These are phyloP conservation scores for Mycena rosella DNA, from an alignment of 768 basidiomycete species.

Conservation along the genomic window DNA sequence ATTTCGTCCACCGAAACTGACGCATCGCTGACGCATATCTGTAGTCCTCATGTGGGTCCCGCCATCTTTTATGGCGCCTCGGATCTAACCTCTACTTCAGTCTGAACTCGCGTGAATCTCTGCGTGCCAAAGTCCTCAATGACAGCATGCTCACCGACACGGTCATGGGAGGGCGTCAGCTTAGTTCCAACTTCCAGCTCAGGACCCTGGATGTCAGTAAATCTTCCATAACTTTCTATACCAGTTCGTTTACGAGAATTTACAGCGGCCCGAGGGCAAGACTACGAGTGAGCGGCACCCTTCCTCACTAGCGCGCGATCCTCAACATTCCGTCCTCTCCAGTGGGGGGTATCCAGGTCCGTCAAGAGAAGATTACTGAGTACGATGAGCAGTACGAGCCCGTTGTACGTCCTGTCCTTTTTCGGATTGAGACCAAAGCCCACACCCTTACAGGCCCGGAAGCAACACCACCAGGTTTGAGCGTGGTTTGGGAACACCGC, in stretches of 20 bases:
- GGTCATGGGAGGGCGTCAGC: neutral
- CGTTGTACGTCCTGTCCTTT: neutral
- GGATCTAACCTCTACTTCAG: neutral
- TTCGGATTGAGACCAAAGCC: neutral
- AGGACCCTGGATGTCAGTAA: neutral
- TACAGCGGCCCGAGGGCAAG: neutral
- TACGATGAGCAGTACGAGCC: neutral
- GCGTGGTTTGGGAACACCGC: neutral
- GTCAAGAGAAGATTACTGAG: neutral
- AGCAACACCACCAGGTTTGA: neutral
- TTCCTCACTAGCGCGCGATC: neutral
- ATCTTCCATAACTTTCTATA: neutral
- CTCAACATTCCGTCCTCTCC: neutral
- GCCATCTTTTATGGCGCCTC: neutral
- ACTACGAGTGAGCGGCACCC: neutral
- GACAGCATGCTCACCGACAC: constrained; percentile 1
- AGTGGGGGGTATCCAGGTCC: constrained; percentile 3
- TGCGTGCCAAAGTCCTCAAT: neutral
- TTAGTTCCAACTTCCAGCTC: neutral
- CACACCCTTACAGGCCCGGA: neutral
- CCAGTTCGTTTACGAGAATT: neutral
- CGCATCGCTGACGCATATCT: neutral
- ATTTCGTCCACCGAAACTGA: neutral
- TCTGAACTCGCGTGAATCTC: constrained; percentile 9
- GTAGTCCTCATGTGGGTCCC: constrained; percentile 11